These are phyloP conservation scores for Tolypocladium album DNA, from an alignment of 2,329 filamentous ascomycete genomes.

Conservation along the genomic window DNA sequence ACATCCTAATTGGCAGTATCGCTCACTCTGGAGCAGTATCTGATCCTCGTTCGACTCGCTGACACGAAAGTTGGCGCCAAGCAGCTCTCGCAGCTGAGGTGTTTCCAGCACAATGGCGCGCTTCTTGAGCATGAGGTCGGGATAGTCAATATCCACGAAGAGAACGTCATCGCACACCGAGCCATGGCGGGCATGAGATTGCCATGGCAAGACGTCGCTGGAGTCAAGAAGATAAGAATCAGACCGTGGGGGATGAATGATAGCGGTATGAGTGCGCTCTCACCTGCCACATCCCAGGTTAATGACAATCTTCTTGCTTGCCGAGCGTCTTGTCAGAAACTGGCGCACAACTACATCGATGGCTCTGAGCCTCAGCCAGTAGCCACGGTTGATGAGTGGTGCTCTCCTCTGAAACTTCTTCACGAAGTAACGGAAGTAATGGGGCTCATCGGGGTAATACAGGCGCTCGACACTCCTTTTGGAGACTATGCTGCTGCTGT, in stretches of 20 bases:
- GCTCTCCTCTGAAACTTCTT: conserved; percentile 71
- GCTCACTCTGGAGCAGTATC: conserved; percentile 52
- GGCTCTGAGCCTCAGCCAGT: conserved; percentile 75
- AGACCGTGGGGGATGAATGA: neutral
- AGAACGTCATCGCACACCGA: conserved; percentile 44
- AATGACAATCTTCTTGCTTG: conserved; percentile 60
- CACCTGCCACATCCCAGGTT: conserved; percentile 88
- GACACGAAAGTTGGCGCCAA: conserved; percentile 16
- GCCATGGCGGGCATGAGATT: conserved; percentile 60
- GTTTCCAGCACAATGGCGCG: conserved; percentile 54
- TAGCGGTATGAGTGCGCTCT: conserved; percentile 31
- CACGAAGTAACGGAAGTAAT: conserved; percentile 84
- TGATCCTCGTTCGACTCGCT: conserved; percentile 29
- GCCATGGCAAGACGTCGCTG: conserved; percentile 81
- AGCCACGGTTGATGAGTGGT: conserved; percentile 85
- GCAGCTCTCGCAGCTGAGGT: conserved; percentile 38
- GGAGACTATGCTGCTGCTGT: conserved; percentile 84
- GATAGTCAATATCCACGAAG: conserved; percentile 83
- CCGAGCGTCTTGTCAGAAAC: conserved; percentile 51
- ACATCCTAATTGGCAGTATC: conserved; percentile 72
- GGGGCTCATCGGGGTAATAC: conserved; percentile 66
- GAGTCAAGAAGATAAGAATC: neutral
- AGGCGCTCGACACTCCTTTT: conserved; percentile 87
- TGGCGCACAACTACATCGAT: conserved; percentile 63
- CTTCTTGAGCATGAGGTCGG: conserved; percentile 68